Evolutionary conservation across 306 rosid species (phyloP).

Genomic region (Vicia villosa): DNA sequence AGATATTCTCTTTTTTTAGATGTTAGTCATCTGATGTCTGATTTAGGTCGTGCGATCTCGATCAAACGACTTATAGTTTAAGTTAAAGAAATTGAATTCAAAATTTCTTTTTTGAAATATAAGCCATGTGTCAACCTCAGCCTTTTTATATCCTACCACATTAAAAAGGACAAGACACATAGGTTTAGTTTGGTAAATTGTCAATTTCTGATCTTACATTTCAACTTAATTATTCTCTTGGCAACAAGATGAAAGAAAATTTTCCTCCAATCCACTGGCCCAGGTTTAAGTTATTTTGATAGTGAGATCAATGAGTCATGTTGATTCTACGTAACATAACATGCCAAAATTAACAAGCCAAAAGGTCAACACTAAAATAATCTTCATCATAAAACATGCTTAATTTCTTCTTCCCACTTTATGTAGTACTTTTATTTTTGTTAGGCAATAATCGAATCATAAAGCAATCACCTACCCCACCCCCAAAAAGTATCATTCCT

Average conservation of each 20-base stretch:
- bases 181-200: constrained; percentile 41
- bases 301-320: constrained; percentile 27
- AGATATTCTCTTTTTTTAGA: neutral
- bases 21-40: neutral
- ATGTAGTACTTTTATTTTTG: neutral
- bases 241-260: constrained; percentile 16
- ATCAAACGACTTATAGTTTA: neutral
- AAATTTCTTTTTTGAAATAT: neutral
- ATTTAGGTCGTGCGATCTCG: neutral
- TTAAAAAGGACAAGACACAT: neutral
- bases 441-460: neutral
- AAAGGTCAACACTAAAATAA: constrained; percentile 21
- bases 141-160: neutral
- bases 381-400: neutral
- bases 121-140: neutral
- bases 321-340: neutral
- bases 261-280: neutral
- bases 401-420: neutral
- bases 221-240: constrained; percentile 33
- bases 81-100: neutral
- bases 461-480: constrained; percentile 25
- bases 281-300: constrained; percentile 1
- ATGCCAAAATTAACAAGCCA: constrained; percentile 21
- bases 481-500: constrained; percentile 4
- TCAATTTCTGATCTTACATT: constrained; percentile 43